Evolutionary conservation across 2,329 filamentous ascomycete genomes (phyloP).

Genomic region (Epichloe bromicola): DNA sequence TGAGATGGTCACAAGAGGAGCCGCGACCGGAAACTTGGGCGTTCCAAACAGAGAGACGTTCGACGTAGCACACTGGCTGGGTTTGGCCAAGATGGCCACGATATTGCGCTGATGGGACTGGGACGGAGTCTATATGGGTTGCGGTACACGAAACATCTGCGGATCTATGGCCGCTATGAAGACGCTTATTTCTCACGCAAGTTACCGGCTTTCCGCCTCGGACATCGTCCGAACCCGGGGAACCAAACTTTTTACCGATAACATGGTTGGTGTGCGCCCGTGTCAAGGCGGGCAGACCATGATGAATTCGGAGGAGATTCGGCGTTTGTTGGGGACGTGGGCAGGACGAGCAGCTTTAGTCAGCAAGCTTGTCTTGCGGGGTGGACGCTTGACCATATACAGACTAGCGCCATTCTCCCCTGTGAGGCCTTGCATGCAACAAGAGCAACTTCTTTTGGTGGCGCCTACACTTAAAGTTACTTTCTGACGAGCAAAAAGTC

Average conservation of each 20-base stretch:
- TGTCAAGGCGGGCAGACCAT: no score
- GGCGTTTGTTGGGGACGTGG: no score
- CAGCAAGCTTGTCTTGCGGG: background rate
- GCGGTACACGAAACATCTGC: no score
- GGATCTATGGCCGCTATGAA: no score
- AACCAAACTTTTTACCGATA: no score
- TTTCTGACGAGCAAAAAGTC: conserved; percentile 1
- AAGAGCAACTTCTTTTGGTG: background rate
- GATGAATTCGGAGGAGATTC: no score
- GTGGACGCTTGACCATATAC: background rate
- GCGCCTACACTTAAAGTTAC: conserved; percentile 1
- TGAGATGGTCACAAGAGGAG: background rate
- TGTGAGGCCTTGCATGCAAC: background rate
- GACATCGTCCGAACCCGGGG: no score
- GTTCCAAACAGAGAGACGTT: no score
- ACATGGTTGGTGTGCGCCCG: no score
- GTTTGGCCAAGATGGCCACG: background rate
- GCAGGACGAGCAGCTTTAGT: conserved; percentile 5
- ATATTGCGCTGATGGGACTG: background rate
- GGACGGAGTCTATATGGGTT: no score
- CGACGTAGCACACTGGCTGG: background rate
- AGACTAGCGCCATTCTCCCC: background rate
- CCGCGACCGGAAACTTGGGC: background rate
- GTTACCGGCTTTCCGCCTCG: no score
- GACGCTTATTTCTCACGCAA: no score